Conservation (phyloP, 495 filamentous ascomycete species). For the Lophium mytilinum region DNA sequence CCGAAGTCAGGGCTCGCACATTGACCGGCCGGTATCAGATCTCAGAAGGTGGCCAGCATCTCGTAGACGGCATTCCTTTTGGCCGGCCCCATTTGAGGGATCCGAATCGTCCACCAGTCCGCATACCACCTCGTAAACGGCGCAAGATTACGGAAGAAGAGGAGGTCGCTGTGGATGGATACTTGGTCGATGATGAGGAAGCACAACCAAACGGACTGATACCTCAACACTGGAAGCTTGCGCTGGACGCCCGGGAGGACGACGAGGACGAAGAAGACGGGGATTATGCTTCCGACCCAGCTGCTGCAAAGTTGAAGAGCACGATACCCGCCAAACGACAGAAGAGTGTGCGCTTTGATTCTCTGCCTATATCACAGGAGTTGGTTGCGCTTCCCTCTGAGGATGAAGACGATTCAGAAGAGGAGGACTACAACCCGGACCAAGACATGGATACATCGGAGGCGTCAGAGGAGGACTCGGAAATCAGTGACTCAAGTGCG, state of each 20-base stretch:
- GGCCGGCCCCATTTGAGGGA: constrained; percentile 61
- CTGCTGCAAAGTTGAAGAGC: not conserved
- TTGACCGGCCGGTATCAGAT: constrained; percentile 81
- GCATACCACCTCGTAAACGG: constrained; percentile 72
- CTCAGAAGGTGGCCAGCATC: constrained; percentile 65
- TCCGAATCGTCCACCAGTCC: constrained; percentile 56
- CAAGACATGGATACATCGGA: constrained; percentile 19
- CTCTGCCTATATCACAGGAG: not conserved
- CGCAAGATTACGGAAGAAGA: constrained; percentile 38
- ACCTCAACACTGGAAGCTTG: not conserved
- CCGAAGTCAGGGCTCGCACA: constrained; percentile 65
- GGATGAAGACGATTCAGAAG: constrained; percentile 15
- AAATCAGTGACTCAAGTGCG: not conserved
- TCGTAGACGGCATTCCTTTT: constrained; percentile 86
- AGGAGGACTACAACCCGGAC: constrained; percentile 20
- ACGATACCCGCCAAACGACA: not conserved
- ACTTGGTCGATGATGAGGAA: constrained; percentile 37
- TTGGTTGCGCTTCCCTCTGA: not conserved
- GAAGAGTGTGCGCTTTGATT: not conserved
- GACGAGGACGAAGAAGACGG: not conserved
- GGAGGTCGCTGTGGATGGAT: constrained; percentile 30
- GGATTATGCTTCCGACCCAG: not conserved
- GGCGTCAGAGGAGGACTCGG: constrained; percentile 13
- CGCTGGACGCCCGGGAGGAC: not conserved
- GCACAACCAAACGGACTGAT: constrained; percentile 26